Evolutionary conservation across 192 early-diverging fungal genomes (phyloP).

Genomic region (Coemansia sp.): DNA sequence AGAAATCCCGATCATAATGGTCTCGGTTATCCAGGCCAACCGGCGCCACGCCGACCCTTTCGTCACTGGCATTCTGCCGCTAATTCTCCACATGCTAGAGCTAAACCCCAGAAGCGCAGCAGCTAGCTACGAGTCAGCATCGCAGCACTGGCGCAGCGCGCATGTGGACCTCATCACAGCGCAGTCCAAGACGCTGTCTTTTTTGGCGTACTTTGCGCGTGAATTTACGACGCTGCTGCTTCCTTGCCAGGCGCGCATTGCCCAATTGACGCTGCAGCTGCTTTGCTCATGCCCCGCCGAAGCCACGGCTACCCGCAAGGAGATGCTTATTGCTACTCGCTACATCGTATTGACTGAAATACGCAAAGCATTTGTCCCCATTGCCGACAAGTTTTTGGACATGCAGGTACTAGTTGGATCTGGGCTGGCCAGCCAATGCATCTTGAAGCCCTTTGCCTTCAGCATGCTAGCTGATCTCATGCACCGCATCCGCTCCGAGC

Average conservation of each 20-base stretch:
- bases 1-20: conserved; percentile 98
- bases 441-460: conserved; percentile 87
- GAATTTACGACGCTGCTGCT: conserved; percentile 69
- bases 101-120: conserved; percentile 29
- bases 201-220: conserved; percentile 91
- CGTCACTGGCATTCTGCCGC: conserved; percentile 81
- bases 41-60: conserved; percentile 76
- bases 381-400: conserved; percentile 90
- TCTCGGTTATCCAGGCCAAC: conserved; percentile 89
- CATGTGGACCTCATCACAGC: conserved; percentile 82
- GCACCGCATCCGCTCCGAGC: conserved; percentile 87
- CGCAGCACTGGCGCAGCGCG: conserved; percentile 54
- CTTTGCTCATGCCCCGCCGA: conserved; percentile 94
- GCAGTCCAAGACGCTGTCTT: conserved; percentile 98
- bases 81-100: conserved; percentile 72
- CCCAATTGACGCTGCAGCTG: conserved; percentile 82
- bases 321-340: conserved; percentile 90
- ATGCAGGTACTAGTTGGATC: conserved; percentile 92
- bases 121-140: conserved; percentile 11
- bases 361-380: conserved; percentile 79
- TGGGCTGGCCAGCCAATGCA: conserved; percentile 91
- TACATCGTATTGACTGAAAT: conserved; percentile 95
- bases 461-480: conserved; percentile 95
- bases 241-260: conserved; percentile 78
- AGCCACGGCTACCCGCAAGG: conserved; percentile 89